A percentile compares a stretch with the other conserved stretches of the same genome.
phyloP scores from a whole-genome alignment of 2,329 filamentous ascomycete species.

The Aspergillus japonicus region DNA sequence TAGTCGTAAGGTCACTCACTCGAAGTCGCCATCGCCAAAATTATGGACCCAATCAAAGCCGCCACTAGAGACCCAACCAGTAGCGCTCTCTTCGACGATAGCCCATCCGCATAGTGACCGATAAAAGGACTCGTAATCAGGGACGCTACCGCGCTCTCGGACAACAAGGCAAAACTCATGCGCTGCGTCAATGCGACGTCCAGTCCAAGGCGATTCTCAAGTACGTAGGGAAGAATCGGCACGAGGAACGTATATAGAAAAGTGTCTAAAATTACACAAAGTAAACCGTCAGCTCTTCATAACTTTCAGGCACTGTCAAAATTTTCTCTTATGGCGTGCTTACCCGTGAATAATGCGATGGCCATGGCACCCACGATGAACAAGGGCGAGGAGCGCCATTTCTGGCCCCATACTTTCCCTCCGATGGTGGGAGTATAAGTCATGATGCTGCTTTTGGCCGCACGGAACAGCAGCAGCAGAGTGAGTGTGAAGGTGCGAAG shows the following conservation, averaged over 20 bases:
- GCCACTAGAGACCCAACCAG: constrained; percentile 22
- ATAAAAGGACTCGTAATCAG: constrained; percentile 25
- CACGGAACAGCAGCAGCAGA: background rate
- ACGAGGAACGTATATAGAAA: constrained; percentile 34
- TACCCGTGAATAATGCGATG: constrained; percentile 26
- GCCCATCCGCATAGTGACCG: constrained; percentile 23
- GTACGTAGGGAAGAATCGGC: constrained; percentile 30
- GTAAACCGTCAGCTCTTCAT: background rate
- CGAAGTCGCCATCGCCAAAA: constrained; percentile 23
- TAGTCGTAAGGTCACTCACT: constrained; percentile 15
- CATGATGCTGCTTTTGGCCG: constrained; percentile 5
- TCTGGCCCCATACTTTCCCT: constrained; percentile 15
- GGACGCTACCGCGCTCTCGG: constrained; percentile 25
- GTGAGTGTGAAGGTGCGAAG: background rate
- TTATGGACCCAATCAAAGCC: constrained; percentile 23
- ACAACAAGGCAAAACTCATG: constrained; percentile 26
- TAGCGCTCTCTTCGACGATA: constrained; percentile 19
- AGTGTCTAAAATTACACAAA: constrained; percentile 19
- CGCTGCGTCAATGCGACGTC: constrained; percentile 24
- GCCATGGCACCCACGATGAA: constrained; percentile 26
- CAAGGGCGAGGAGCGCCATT: constrained; percentile 24
- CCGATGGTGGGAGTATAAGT: constrained; percentile 8
- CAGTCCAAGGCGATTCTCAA: constrained; percentile 28
- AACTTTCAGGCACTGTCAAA: too few species aligned
- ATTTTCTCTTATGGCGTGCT: background rate